These are phyloP conservation scores for Gamsiella multidivaricata DNA, from an alignment of 192 early-diverging fungal species.

Conservation along the genomic window DNA sequence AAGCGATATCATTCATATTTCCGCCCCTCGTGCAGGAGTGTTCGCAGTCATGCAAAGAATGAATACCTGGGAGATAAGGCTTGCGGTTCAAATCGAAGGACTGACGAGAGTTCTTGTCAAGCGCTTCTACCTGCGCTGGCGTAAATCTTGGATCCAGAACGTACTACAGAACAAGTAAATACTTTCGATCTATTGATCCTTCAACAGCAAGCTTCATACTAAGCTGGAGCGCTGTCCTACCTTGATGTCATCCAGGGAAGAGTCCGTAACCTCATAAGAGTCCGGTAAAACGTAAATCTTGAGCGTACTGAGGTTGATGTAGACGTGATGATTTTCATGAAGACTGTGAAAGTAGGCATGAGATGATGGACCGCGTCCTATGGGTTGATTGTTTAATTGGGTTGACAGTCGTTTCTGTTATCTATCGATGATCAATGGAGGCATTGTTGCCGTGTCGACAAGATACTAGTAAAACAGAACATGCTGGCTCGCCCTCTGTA, in stretches of 20 bases:
- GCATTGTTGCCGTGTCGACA: too few species aligned
- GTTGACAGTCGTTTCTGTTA: background rate
- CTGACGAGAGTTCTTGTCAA: conserved; percentile 71
- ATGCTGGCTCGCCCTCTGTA: conserved; percentile 24
- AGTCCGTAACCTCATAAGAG: conserved; percentile 88
- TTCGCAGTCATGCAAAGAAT: too few species aligned
- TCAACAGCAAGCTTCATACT: too few species aligned
- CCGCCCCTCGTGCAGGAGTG: too few species aligned
- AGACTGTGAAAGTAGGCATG: conserved; percentile 98
- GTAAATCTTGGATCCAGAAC: conserved; percentile 87
- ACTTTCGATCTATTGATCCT: too few species aligned
- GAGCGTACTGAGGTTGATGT: conserved; percentile 89
- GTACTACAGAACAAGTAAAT: conserved; percentile 65
- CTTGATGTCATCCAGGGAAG: conserved; percentile 93
- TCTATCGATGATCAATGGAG: background rate
- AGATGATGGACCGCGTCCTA: conserved; percentile 87
- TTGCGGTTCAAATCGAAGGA: conserved; percentile 89
- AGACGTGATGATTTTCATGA: conserved; percentile 95
- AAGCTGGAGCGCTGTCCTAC: conserved; percentile 52
- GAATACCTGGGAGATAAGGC: conserved; percentile 83
- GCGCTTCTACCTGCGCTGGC: conserved; percentile 64
- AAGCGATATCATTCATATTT: too few species aligned
- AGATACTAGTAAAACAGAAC: background rate
- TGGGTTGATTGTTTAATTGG: background rate
- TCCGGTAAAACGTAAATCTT: conserved; percentile 94